Evolutionary conservation across 371 early-diverging fungal genomes (phyloP).

Genomic region (Massospora cicadina): DNA sequence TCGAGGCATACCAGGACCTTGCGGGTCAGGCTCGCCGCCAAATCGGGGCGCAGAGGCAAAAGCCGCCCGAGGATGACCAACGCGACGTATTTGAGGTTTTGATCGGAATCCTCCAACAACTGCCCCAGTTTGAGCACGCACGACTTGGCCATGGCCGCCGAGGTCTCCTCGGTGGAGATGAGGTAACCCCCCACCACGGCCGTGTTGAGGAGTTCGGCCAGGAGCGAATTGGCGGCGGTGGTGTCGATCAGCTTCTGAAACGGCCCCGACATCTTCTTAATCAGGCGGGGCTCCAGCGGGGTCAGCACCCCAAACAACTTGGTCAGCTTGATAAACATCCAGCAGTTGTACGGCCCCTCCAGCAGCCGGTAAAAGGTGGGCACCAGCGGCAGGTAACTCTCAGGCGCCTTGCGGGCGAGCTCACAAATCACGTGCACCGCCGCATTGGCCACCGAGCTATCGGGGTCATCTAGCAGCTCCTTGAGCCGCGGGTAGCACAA

Average conservation of each 20-base stretch:
- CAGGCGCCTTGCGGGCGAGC: slow-evolving; percentile 75
- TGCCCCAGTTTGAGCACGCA: slow-evolving; percentile 70
- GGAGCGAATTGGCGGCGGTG: slow-evolving; percentile 80
- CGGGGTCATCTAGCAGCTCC: slow-evolving; percentile 79
- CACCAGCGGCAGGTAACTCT: slow-evolving; percentile 77
- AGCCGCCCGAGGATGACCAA: slow-evolving; percentile 66
- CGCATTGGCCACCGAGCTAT: slow-evolving; percentile 79
- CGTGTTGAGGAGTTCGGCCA: slow-evolving; percentile 89
- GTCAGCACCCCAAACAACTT: slow-evolving; percentile 88
- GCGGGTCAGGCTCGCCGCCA: slow-evolving; percentile 67
- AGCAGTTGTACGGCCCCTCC: slow-evolving; percentile 78
- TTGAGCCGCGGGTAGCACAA: slow-evolving; percentile 73
- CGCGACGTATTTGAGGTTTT: slow-evolving; percentile 87
- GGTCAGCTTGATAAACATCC: slow-evolving; percentile 95
- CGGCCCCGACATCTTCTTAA: slow-evolving; percentile 72
- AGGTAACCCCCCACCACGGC: slow-evolving; percentile 81
- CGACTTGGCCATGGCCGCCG: slow-evolving; percentile 50
- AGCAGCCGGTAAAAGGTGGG: slow-evolving; percentile 81
- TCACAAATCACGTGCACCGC: slow-evolving; percentile 91
- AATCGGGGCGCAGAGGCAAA: slow-evolving; percentile 55
- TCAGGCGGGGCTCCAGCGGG: slow-evolving; percentile 81
- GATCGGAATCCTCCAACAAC: slow-evolving; percentile 77
- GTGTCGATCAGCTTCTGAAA: slow-evolving; percentile 66
- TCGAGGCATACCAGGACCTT: slow-evolving; percentile 75
- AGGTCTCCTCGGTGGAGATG: slow-evolving; percentile 30